Conservation (phyloP, 441 rosid species). For the Pelargonium cotyledonis region DNA sequence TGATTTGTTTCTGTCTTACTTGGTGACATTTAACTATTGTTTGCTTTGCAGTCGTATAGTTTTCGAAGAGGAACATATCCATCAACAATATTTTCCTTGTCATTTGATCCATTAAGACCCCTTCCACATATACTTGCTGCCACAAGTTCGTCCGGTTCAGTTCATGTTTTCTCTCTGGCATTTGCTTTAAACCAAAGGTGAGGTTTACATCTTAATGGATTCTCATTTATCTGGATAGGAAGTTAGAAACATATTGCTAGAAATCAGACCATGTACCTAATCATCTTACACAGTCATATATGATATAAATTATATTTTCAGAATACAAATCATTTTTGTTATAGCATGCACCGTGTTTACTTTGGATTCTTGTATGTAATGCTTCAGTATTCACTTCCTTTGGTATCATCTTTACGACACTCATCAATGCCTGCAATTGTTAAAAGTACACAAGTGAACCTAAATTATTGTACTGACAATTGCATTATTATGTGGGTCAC, state of each 20-base stretch:
- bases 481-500: neutral
- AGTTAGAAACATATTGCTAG: neutral
- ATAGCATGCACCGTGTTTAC: neutral
- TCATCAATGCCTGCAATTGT: too few species aligned
- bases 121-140: conserved; percentile 76
- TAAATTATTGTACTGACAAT: neutral
- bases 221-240: neutral
- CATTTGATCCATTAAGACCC: conserved; percentile 65
- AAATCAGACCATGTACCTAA: too few species aligned
- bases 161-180: conserved; percentile 66
- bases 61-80: conserved; percentile 82
- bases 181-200: conserved; percentile 68
- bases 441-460: neutral
- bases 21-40: conserved; percentile 16
- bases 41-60: conserved; percentile 56
- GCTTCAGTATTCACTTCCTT: neutral
- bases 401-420: too few species aligned
- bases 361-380: neutral
- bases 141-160: conserved; percentile 74
- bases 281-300: too few species aligned
- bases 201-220: conserved; percentile 10
- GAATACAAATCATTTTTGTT: conserved; percentile 2
- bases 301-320: too few species aligned
- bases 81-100: conserved; percentile 74
- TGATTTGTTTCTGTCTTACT: conserved; percentile 2